These are phyloP conservation scores for Agrocybe chaxingu DNA, from an alignment of 768 basidiomycete genomes.

Conservation along the genomic window DNA sequence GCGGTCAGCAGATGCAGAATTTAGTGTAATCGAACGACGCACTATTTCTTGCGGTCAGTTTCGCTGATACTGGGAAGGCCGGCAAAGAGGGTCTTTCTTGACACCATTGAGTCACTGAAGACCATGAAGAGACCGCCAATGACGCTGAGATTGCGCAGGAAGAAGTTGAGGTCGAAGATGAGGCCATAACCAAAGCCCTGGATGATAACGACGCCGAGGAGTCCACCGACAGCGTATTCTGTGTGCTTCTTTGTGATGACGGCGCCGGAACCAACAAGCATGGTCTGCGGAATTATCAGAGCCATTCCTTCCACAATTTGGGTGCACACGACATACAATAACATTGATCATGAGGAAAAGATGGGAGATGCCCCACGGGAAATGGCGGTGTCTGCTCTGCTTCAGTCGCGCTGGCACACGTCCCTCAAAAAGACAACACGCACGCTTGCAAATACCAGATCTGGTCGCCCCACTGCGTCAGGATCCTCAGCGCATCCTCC, in stretches of 20 bases:
- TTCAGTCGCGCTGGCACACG: conserved; percentile 6
- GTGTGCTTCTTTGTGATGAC: conserved; percentile 86
- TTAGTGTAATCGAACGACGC: conserved; percentile 22
- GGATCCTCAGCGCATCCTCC: conserved; percentile 92
- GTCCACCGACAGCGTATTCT: conserved; percentile 86
- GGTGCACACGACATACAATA: conserved; percentile 53
- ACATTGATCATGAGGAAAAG: conserved; percentile 91
- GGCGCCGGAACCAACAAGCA: conserved; percentile 80
- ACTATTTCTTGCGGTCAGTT: conserved; percentile 99
- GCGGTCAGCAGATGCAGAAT: background rate
- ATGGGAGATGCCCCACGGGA: conserved; percentile 95
- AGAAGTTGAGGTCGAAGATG: conserved; percentile 99
- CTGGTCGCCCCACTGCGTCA: conserved; percentile 96
- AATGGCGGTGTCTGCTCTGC: conserved; percentile 76
- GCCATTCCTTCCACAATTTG: background rate
- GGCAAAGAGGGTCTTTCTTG: conserved; percentile 84
- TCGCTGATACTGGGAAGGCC: conserved; percentile 89
- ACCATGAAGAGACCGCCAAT: conserved; percentile 99
- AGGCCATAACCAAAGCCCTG: conserved; percentile 99
- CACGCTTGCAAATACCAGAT: conserved; percentile 97
- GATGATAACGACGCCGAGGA: conserved; percentile 86
- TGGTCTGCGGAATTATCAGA: conserved; percentile 52
- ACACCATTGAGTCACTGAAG: conserved; percentile 92
- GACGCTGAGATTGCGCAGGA: conserved; percentile 97
- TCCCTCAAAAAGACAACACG: conserved; percentile 23